Base-by-base conservation (phyloP, 2,329 filamentous ascomycete genomes). In the Colletotrichum abscissum region DNA sequence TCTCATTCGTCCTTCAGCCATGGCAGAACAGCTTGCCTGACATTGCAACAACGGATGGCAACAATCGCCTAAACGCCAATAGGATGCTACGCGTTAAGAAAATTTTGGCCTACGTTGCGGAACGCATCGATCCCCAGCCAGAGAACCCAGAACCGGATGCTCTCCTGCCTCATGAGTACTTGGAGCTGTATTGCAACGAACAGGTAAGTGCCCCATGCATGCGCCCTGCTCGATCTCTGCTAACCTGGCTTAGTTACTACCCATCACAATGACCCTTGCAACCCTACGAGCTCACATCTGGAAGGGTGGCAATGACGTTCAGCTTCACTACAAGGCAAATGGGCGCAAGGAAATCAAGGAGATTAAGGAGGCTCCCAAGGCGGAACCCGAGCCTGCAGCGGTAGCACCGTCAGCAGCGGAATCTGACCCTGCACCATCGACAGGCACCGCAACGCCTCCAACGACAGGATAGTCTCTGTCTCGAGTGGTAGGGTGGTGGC, bases 61-160 rank as follows among this genome's bases (percentile, higher is more conserved):
- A 96, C 81, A 96, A 95, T 76, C 92, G 97, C 28, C 88, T 99
- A 64, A 99, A 98, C 81, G 97, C 97, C 12, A 99, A 98, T 80
- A 91, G 96, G 68, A 98, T 99, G 97, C 88, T 99, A 63, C 91
- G 97, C 59, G 95, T 97, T 4, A 96, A 95, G 85, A 99, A 99
- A 86, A 97, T 99, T 26, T 85, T 98, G 71, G 91, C 92, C 0
- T 99, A 99, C 78, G 91, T 99, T 22, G 94, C 95, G 1, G 97
- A 99, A 82, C 90, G 95, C 67, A 96, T 99, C 71, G 96, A 98
- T 77, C 88, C 90, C 8, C 88, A 88, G n/a, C 85, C 88, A 0
- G 87, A 91, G 63, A 88, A 91, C 65, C 85, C 87, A 4, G 89
- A 92, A 63, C 85, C 88, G 11, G 85, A 90, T 65, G 86, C 86